A percentile compares a stretch with the other conserved stretches of the same genome.
Conservation (phyloP, 106 monocot genomes). For the Gastrodia elata region DNA sequence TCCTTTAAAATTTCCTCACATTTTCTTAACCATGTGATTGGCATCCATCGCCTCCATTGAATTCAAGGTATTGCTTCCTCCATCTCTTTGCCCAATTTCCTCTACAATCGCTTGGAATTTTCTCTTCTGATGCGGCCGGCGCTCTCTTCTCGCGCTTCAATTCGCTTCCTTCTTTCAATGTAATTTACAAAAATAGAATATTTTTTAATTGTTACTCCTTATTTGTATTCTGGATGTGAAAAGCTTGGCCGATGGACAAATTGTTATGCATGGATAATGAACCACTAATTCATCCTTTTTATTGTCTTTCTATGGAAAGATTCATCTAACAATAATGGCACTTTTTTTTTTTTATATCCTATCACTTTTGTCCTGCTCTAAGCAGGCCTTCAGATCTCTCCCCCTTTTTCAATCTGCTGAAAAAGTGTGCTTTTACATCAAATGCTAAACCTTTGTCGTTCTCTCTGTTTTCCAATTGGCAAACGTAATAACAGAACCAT, state of each 20-base stretch:
- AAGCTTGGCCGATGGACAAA: background rate
- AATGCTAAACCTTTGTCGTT: background rate
- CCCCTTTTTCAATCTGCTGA: background rate
- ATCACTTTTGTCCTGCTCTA: background rate
- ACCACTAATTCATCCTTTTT: background rate
- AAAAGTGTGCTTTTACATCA: background rate
- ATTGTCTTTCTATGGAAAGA: background rate
- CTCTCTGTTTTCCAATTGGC: background rate
- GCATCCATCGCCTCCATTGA: background rate
- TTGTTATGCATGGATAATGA: background rate
- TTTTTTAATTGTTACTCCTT: background rate
- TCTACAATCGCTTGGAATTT: background rate
- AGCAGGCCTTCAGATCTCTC: background rate
- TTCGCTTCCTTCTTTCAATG: background rate
- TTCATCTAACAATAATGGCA: slow-evolving; percentile 3
- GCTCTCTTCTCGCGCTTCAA: background rate
- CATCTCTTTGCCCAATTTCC: background rate
- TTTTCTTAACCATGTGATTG: background rate
- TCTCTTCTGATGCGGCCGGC: background rate
- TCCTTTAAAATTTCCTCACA: background rate
- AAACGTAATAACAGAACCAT: background rate
- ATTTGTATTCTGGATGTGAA: background rate
- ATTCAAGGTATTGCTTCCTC: background rate
- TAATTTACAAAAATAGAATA: background rate
- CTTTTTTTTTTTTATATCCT: too few relatives aligned